Conservation (phyloP, 176 grass and related monocot genomes). For the Musa acuminata region DNA sequence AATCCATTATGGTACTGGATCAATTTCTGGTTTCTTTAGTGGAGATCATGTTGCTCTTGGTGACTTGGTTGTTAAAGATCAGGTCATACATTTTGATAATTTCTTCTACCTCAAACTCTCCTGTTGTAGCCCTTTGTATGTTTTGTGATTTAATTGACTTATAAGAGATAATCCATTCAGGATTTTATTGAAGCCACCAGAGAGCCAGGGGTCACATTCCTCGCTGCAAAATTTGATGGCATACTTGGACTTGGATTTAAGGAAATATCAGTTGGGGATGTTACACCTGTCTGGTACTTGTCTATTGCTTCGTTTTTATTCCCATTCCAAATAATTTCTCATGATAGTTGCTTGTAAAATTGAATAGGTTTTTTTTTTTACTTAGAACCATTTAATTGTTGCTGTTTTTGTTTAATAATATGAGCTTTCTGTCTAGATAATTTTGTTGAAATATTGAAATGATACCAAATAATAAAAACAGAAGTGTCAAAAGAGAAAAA, state of each 20-base stretch:
- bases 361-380: no score
- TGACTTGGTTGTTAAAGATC: slow-evolving; percentile 8
- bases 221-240: slow-evolving; percentile 20
- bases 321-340: no score
- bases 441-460: no score
- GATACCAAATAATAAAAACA: no score
- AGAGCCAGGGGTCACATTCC: slow-evolving; percentile 15
- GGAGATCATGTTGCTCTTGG: slow-evolving; percentile 2
- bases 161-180: neutral
- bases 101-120: neutral
- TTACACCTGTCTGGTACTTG: slow-evolving; percentile 10
- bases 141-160: neutral
- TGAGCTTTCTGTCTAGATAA: no score
- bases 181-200: slow-evolving; percentile 13
- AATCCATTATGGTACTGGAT: slow-evolving; percentile 14
- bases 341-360: no score
- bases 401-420: no score
- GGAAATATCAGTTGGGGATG: slow-evolving; percentile 16
- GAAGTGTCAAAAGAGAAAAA: no score
- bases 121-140: neutral
- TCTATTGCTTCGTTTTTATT: neutral
- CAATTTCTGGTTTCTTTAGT: slow-evolving; percentile 12
- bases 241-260: slow-evolving; percentile 19
- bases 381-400: no score
- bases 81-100: neutral